Base-by-base conservation (phyloP, 1,284 basidiomycete genomes). In the Mycena citricolor region DNA sequence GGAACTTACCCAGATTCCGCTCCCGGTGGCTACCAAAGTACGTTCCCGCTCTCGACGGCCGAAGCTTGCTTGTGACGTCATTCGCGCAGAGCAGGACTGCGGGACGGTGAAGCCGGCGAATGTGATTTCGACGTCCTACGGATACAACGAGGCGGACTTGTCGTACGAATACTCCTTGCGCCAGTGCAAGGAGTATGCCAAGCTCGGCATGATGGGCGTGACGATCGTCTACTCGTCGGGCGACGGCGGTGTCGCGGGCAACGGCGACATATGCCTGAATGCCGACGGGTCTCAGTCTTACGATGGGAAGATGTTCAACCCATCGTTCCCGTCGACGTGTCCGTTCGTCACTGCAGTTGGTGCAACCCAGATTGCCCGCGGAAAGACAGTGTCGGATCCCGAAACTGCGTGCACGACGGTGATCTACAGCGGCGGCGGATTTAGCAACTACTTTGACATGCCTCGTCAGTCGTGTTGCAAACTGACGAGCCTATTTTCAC, bases 261-360 rank as follows among this genome's bases (percentile, higher is more conserved):
- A 69, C 45, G 55, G 54, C 4, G 64, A 60, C n/a, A 44, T 64
- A 16, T 76, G 74, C 49, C 57, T 75, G 22, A 64, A 68, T 44
- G 46, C 65, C 2, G 61, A 65, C 46, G 68, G 70, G 59, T 14
- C 6, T 36, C 10, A 2, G 1, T 57, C 58, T 8, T 28, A 47
- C 5, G 54, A 60, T 29, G 64, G 62, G 11, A 42, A 31, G 4
- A 65, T 66, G 16, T 85, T 84, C 65, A 73, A 77, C 55, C 80
- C 74, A 0, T 58, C 55, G n/a, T 82, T 81, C 67, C 79, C 79
- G 0, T 32, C 67, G 3, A 69, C 66, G 0, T 82, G 79, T 54
- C 80, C 80, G 3, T 83, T 69, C 48, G 61, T 80, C 22, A 79
- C 77, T 2, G 68, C 73, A 2, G 72, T 82, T 34, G 79, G 79